Percentiles rank a stretch among this genome's conserved stretches.
Conservation (phyloP, 1,284 basidiomycete genomes). For the Melampsora larici-populina region DNA sequence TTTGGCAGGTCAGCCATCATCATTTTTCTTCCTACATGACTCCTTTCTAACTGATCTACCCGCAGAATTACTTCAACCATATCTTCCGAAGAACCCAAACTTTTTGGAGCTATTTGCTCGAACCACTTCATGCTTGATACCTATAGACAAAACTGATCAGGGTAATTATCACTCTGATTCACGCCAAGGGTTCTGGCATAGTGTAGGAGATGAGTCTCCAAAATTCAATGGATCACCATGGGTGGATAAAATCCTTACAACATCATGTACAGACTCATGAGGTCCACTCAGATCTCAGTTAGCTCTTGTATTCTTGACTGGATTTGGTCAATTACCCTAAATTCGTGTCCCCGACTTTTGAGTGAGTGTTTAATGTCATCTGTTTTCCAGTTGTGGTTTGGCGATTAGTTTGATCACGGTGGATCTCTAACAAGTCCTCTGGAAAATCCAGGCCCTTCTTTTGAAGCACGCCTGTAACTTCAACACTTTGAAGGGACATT, state of each 20-base stretch:
- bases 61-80: slow-evolving; percentile 31
- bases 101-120: slow-evolving; percentile 41
- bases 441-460: too few relatives aligned
- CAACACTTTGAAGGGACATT: too few relatives aligned
- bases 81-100: slow-evolving; percentile 26
- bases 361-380: too few relatives aligned
- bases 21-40: not conserved
- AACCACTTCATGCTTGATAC: slow-evolving; percentile 15
- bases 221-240: slow-evolving; percentile 38
- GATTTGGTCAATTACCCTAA: too few relatives aligned
- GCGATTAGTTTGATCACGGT: too few relatives aligned
- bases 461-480: too few relatives aligned
- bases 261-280: not conserved
- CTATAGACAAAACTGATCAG: not conserved
- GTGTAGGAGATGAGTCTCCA: slow-evolving; percentile 34
- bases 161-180: not conserved
- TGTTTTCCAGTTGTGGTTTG: too few relatives aligned
- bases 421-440: too few relatives aligned
- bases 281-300: too few relatives aligned
- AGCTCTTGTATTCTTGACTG: too few relatives aligned
- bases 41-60: not conserved
- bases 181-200: slow-evolving; percentile 20
- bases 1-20: slow-evolving; percentile 25
- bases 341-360: too few relatives aligned
- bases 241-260: not conserved